Percentiles rank a stretch among this genome's conserved stretches.
Conservation (phyloP, 2,329 filamentous ascomycete species). For the Neonectria ditissima region DNA sequence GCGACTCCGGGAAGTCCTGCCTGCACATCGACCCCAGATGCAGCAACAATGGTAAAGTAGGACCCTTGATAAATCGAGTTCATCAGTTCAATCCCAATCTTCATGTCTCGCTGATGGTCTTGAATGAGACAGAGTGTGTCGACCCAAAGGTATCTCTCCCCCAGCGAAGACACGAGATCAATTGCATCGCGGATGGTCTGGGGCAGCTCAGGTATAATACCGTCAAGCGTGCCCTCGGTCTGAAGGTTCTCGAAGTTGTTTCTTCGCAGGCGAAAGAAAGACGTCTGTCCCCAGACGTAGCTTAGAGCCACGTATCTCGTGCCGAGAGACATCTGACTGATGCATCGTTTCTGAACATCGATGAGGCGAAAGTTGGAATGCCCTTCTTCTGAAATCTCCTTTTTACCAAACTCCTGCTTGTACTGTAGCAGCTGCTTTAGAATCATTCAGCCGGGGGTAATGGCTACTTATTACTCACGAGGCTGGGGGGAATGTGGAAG, state of each 20-base stretch:
- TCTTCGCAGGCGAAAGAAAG: neutral
- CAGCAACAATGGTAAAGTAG: slow-evolving; percentile 16
- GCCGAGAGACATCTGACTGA: slow-evolving; percentile 9
- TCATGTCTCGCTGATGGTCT: slow-evolving; percentile 13
- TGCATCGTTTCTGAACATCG: slow-evolving; percentile 10
- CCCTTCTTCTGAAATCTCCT: neutral
- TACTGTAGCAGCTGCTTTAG: neutral
- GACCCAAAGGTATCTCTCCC: slow-evolving; percentile 6
- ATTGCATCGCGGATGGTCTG: slow-evolving; percentile 13
- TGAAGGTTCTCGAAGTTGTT: slow-evolving; percentile 4
- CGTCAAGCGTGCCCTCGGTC: neutral
- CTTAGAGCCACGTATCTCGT: slow-evolving; percentile 6
- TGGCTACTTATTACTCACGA: neutral
- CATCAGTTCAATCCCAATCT: slow-evolving; percentile 12
- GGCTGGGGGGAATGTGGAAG: slow-evolving; percentile 13
- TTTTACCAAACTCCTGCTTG: neutral
- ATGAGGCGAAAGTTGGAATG: slow-evolving; percentile 22
- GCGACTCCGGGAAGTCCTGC: slow-evolving; percentile 13
- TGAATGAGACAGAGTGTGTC: slow-evolving; percentile 19
- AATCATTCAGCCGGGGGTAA: neutral
- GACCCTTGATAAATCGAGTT: slow-evolving; percentile 11
- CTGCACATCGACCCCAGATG: slow-evolving; percentile 2
- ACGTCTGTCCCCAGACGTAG: slow-evolving; percentile 6
- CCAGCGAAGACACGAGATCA: neutral
- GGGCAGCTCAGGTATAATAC: neutral